Base-by-base conservation (phyloP, 2,329 filamentous ascomycete species). In the Pseudogymnoascus sp. region DNA sequence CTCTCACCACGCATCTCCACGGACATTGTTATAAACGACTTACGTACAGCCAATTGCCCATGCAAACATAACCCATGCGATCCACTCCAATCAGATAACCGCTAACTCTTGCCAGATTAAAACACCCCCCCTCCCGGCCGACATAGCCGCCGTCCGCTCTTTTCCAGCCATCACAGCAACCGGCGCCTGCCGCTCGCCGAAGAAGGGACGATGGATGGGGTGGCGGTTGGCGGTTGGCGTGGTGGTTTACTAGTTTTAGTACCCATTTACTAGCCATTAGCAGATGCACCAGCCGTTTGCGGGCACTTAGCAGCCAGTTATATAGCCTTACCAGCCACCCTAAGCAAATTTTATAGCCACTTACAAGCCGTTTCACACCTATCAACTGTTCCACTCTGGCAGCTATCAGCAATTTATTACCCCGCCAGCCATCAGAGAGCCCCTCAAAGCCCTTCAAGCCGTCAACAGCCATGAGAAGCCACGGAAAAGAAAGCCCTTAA, bases 61-160 rank as follows among this genome's bases (percentile, higher is more conserved):
- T 50, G 14, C 12, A 16, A 5, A 3, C 44, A 50, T 14, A 18
- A 50, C 14, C 14, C n/a, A 5, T 50, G 23, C 28, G 44, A 50
- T 50, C 44, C 44, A 50, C 44, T 28, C 44, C 44, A 50, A 50
- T 50, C 44, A 50, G 44, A 50, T 50, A 50, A 50, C 21, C 21
- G 25, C 18, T n/a, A 25, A 25, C 11, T 12, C 40, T 7, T 25
- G 23, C 14, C 14, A 28, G 44, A 50, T 50, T n/a, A 28, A 50
- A 18, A 4, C 16, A 18, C n/a, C 42, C 42, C 42, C 38, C 16
- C 37, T n/a, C 16, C 18, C 40, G 21, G 23, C 44, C 44, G 44
- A 16, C 2, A 50, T 50, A 50, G 44, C 44, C 44, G 44, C 28
- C 23, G 14, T 50, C 23, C 44, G 44, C 23, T 28, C 44, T 23